A percentile compares a stretch with the other conserved stretches of the same genome.
These are phyloP conservation scores for Serpula lacrymans DNA, from an alignment of 768 basidiomycete genomes.

Conservation along the genomic window DNA sequence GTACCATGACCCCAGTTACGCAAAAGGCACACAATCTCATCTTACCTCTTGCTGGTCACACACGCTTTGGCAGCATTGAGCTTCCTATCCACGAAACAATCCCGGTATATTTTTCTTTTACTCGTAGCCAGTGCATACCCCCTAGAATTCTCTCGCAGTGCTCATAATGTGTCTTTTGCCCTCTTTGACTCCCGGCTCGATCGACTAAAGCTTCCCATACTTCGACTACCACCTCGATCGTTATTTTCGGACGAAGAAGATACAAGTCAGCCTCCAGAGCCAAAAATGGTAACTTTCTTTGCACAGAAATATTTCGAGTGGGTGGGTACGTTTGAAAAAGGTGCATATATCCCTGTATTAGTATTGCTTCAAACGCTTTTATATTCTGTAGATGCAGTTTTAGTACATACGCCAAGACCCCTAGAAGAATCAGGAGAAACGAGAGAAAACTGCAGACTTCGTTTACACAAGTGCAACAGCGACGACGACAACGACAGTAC, in stretches of 20 bases:
- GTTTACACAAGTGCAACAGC: no score
- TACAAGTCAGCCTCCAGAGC: constrained; percentile 17
- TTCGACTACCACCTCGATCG: constrained; percentile 24
- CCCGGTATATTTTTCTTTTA: constrained; percentile 14
- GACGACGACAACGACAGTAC: no score
- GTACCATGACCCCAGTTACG: constrained; percentile 1
- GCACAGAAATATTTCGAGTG: constrained; percentile 57
- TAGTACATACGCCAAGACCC: no score
- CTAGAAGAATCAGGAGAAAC: no score
- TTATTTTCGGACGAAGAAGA: constrained; percentile 13
- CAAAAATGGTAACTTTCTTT: constrained; percentile 37
- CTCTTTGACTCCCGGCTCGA: constrained; percentile 63
- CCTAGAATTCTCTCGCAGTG: constrained; percentile 13
- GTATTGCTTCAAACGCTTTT: no score
- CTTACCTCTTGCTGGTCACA: constrained; percentile 48
- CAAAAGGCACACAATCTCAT: constrained; percentile 37
- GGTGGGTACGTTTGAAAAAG: constrained; percentile 40
- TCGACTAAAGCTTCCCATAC: constrained; percentile 46
- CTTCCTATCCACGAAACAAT: constrained; percentile 27
- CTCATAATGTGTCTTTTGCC: constrained; percentile 37
- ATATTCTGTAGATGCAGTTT: no score
- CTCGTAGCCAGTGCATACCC: neutral
- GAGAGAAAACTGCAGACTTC: no score
- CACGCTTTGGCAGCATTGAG: constrained; percentile 43
- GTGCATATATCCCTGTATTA: constrained; percentile 26